Percentiles rank a stretch among this genome's conserved stretches.
phyloP scores from a whole-genome alignment of 2,329 filamentous ascomycete genomes.

The Apiospora phragmitis region DNA sequence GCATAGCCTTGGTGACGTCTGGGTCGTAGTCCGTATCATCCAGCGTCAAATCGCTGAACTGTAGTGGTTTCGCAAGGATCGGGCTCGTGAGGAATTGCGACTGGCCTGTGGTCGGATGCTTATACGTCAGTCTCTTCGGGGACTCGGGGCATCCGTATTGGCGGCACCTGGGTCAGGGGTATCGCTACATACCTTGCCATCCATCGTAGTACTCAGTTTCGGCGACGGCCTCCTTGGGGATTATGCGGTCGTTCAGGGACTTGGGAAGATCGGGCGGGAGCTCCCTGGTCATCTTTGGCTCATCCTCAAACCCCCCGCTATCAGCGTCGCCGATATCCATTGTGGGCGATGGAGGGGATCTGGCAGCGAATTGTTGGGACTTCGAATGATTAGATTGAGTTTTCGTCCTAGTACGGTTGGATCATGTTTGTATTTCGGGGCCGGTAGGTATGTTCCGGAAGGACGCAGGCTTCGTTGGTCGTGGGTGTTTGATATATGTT shows the following conservation, averaged over 20 bases:
- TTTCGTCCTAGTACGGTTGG: not conserved
- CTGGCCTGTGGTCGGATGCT: conserved; percentile 63
- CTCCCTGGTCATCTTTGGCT: conserved; percentile 45
- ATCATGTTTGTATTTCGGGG: not conserved
- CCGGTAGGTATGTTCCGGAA: not conserved
- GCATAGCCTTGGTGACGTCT: conserved; percentile 55
- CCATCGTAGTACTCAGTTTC: conserved; percentile 99
- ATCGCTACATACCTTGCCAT: conserved; percentile 74
- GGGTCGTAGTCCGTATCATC: conserved; percentile 76
- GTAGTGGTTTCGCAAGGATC: conserved; percentile 78
- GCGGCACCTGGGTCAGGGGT: not conserved
- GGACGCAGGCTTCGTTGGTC: not conserved
- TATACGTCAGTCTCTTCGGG: conserved; percentile 18
- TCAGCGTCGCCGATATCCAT: conserved; percentile 57
- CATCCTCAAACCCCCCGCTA: conserved; percentile 42
- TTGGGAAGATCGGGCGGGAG: conserved; percentile 86
- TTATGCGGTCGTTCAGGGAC: conserved; percentile 83
- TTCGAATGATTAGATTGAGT: not conserved
- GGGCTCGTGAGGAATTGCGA: conserved; percentile 92
- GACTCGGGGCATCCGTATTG: conserved; percentile 8
- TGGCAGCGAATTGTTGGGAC: not conserved
- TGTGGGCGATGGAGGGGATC: conserved; percentile 41
- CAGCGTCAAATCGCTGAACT: conserved; percentile 78
- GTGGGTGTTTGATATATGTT: not conserved
- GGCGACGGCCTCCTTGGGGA: conserved; percentile 64